Evolutionary conservation across 164 flowering plant species (phyloP).

Genomic region (Vitis rupestris): DNA sequence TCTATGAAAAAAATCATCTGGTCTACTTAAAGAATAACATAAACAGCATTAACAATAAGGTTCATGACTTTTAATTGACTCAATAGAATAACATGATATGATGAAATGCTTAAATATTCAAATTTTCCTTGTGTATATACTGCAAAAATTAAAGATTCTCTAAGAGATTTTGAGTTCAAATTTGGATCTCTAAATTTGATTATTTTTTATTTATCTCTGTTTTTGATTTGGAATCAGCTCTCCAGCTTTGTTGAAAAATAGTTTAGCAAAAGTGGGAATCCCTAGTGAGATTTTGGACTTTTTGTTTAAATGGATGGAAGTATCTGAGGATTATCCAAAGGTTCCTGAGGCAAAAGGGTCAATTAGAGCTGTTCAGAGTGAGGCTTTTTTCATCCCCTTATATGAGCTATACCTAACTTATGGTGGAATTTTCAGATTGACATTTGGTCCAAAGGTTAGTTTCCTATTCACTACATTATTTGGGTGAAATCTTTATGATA

Average conservation of each 20-base stretch:
- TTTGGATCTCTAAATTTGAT: not conserved
- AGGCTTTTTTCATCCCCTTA: constrained; percentile 85
- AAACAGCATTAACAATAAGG: no score
- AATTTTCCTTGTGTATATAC: no score
- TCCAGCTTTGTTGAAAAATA: constrained; percentile 41
- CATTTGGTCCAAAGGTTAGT: constrained; percentile 93
- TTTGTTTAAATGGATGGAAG: constrained; percentile 37
- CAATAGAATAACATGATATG: no score
- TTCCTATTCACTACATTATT: not conserved
- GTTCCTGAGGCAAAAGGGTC: constrained; percentile 91
- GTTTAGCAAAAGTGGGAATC: constrained; percentile 58
- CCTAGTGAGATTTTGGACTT: constrained; percentile 48
- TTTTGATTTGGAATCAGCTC: constrained; percentile 37
- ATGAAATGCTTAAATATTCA: no score
- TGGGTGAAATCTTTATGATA: not conserved
- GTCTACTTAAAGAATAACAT: no score
- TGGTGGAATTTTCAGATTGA: constrained; percentile 87
- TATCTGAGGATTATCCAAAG: constrained; percentile 29
- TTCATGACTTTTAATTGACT: no score
- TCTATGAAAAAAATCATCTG: no score
- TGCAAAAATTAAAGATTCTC: no score
- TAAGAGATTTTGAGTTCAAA: no score
- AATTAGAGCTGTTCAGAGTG: constrained; percentile 51
- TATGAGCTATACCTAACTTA: constrained; percentile 85
- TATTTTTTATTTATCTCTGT: constrained; percentile 3